These are phyloP conservation scores for Rhizophora apiculata DNA, from an alignment of 345 rosid species.

Conservation along the genomic window DNA sequence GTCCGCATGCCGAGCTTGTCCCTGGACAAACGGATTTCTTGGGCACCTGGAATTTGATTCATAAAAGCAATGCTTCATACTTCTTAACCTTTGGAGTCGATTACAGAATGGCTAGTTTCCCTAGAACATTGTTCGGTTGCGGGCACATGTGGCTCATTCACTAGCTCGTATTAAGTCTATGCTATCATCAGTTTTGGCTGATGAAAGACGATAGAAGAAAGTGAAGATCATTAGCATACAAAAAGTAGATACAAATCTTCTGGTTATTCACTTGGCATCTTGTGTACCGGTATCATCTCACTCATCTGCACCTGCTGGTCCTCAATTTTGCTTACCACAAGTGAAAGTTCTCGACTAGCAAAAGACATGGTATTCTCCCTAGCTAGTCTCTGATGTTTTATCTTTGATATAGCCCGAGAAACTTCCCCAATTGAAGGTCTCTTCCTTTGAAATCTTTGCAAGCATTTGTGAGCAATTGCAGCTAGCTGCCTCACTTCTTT, in stretches of 20 bases:
- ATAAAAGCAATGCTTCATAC: no score
- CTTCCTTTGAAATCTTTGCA: constrained; percentile 69
- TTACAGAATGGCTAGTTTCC: no score
- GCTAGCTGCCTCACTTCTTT: constrained; percentile 74
- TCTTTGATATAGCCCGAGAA: constrained; percentile 70
- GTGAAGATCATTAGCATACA: no score
- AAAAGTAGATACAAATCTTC: background rate
- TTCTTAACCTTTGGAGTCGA: no score
- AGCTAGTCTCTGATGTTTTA: constrained; percentile 45
- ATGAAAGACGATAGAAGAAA: background rate
- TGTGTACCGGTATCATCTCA: constrained; percentile 40
- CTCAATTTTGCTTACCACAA: constrained; percentile 63
- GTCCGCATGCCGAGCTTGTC: no score
- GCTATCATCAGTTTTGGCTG: background rate
- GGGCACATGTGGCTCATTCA: no score
- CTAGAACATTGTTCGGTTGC: no score
- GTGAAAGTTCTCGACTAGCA: constrained; percentile 41
- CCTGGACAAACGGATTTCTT: no score
- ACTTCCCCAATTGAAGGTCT: constrained; percentile 82
- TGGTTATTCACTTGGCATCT: constrained; percentile 30
- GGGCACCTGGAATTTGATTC: no score
- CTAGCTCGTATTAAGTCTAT: no score
- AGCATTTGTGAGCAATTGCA: constrained; percentile 64
- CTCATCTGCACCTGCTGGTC: constrained; percentile 72
- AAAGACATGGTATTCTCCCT: constrained; percentile 43